Evolutionary conservation across 495 filamentous ascomycete species (phyloP).

Genomic region (Pyrenula massariospora): DNA sequence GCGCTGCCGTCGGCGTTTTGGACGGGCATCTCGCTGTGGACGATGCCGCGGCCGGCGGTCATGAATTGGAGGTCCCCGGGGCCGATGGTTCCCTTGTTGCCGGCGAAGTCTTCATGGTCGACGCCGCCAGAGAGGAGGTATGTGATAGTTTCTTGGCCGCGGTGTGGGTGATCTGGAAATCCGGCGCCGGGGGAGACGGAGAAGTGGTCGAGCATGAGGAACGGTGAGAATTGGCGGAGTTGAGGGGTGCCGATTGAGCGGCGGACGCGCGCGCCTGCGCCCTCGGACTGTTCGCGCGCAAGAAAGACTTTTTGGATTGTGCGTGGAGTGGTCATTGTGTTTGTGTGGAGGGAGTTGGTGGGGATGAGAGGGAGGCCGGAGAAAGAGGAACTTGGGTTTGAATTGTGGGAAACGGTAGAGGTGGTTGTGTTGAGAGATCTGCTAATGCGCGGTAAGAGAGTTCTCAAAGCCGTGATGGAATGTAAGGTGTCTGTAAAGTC

Average conservation of each 20-base stretch:
- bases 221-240: conserved; percentile 79
- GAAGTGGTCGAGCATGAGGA: conserved; percentile 98
- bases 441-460: neutral
- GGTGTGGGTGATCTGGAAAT: conserved; percentile 78
- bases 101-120: conserved; percentile 94
- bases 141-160: conserved; percentile 79
- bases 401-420: conserved; percentile 22
- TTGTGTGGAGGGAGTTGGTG: conserved; percentile 5
- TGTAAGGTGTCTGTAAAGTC: neutral
- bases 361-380: conserved; percentile 7
- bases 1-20: conserved; percentile 63
- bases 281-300: conserved; percentile 79
- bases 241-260: conserved; percentile 78
- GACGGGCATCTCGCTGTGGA: conserved; percentile 94
- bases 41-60: conserved; percentile 86
- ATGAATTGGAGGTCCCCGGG: conserved; percentile 91
- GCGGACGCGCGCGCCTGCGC: conserved; percentile 77
- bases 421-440: conserved; percentile 3
- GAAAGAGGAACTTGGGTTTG: conserved; percentile 8
- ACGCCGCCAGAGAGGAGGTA: conserved; percentile 75
- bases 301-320: conserved; percentile 71
- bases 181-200: conserved; percentile 67
- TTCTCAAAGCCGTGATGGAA: neutral
- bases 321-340: conserved; percentile 56
- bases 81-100: conserved; percentile 74